Percentiles rank a stretch among this genome's conserved stretches.
Conservation (phyloP, 441 rosid genomes). For the Pelargonium citronellum region DNA sequence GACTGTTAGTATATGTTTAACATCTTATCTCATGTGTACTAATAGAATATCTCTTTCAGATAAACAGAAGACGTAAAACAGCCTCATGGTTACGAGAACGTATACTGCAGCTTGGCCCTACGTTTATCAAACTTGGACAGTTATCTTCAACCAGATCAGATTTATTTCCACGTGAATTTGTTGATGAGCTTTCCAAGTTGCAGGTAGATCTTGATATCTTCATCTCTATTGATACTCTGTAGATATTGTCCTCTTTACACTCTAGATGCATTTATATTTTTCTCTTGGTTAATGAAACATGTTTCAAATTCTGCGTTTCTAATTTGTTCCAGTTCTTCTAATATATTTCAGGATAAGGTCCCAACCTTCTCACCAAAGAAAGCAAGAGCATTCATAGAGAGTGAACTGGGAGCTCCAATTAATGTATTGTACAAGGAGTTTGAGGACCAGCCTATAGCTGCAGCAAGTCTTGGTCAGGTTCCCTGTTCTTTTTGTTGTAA, state of each 20-base stretch:
- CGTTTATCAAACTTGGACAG: conserved; percentile 28
- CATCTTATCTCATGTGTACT: not conserved
- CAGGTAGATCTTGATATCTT: conserved; percentile 16
- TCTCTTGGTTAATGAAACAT: too few relatives aligned
- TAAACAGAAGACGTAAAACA: conserved; percentile 21
- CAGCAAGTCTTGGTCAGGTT: conserved; percentile 31
- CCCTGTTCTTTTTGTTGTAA: not conserved
- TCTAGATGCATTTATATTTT: not conserved
- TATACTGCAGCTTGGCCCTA: conserved; percentile 29
- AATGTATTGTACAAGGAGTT: conserved; percentile 24
- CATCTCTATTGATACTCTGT: too few relatives aligned
- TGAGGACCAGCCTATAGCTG: conserved; percentile 29
- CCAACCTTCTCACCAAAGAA: conserved; percentile 30
- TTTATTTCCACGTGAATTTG: conserved; percentile 27
- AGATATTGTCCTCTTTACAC: not conserved
- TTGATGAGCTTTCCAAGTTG: conserved; percentile 27
- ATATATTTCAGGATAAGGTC: conserved; percentile 18
- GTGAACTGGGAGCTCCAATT: conserved; percentile 26
- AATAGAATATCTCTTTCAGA: conserved; percentile 11
- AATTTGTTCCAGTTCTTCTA: too few relatives aligned
- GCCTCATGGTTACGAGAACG: conserved; percentile 26
- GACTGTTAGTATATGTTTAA: not conserved
- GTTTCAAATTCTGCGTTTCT: too few relatives aligned
- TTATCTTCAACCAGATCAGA: conserved; percentile 26
- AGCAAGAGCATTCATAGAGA: conserved; percentile 24